phyloP scores from a whole-genome alignment of 2,329 filamentous ascomycete species.

The Teratosphaeria pseudoeucalypti region DNA sequence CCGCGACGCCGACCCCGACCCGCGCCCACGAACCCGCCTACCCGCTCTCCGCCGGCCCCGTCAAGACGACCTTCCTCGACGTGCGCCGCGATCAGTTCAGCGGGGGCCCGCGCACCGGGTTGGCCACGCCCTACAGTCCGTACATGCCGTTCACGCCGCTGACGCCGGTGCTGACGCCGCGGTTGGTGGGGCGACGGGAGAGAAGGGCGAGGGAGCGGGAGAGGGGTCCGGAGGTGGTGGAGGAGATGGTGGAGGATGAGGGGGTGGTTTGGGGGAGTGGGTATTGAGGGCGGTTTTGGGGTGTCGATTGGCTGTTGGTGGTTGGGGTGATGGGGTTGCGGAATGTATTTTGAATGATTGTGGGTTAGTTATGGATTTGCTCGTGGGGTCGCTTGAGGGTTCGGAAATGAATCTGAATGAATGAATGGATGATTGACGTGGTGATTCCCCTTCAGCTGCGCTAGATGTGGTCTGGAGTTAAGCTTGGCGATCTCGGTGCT shows the following conservation, averaged over 20 bases:
- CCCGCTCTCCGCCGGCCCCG: slow-evolving; percentile 15
- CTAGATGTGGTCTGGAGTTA: too few relatives aligned
- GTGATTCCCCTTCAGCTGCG: too few relatives aligned
- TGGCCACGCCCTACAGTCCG: slow-evolving; percentile 62
- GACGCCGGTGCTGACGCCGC: slow-evolving; percentile 61
- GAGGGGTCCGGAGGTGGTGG: slow-evolving; percentile 43
- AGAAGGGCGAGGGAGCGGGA: slow-evolving; percentile 57
- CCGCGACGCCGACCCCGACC: too few relatives aligned
- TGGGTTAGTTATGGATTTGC: too few relatives aligned
- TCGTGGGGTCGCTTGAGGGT: too few relatives aligned
- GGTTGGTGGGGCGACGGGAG: slow-evolving; percentile 58
- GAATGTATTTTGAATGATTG: not conserved
- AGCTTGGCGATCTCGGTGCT: too few relatives aligned
- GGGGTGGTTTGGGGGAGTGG: slow-evolving; percentile 51
- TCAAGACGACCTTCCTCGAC: slow-evolving; percentile 33
- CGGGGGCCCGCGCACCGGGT: slow-evolving; percentile 30
- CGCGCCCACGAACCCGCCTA: slow-evolving; percentile 11
- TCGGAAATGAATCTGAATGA: too few relatives aligned
- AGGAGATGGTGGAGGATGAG: slow-evolving; percentile 50
- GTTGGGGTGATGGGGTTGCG: not conserved
- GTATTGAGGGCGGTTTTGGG: slow-evolving; percentile 7
- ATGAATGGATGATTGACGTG: too few relatives aligned
- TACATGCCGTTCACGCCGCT: slow-evolving; percentile 72
- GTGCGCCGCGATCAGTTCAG: slow-evolving; percentile 16
- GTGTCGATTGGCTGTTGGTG: not conserved